A percentile compares a stretch with the other conserved stretches of the same genome.
These are phyloP conservation scores for Heliamphora pulchella DNA, from an alignment of 179 eudicot genomes.

Conservation along the genomic window DNA sequence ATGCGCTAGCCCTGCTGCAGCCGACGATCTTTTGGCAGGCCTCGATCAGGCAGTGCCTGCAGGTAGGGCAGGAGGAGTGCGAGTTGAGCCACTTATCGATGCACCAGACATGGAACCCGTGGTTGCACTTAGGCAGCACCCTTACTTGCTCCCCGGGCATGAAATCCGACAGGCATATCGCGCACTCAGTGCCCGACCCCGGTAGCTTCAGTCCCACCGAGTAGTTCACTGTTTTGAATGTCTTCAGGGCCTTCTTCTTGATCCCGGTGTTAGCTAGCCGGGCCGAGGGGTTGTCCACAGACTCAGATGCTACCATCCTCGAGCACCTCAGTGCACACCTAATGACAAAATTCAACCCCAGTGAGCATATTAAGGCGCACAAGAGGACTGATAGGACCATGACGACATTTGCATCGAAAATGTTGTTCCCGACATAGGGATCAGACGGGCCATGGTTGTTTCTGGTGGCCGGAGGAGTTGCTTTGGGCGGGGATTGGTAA, in stretches of 20 bases:
- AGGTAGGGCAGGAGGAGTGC: slow-evolving; percentile 54
- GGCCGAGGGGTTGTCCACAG: slow-evolving; percentile 24
- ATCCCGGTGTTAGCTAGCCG: slow-evolving; percentile 59
- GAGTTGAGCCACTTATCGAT: slow-evolving; percentile 48
- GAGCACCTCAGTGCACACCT: slow-evolving; percentile 78
- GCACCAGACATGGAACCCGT: slow-evolving; percentile 45
- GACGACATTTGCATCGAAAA: slow-evolving; percentile 74
- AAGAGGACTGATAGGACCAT: slow-evolving; percentile 86
- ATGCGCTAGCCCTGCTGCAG: neutral
- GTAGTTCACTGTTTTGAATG: slow-evolving; percentile 57
- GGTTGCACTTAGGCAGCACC: slow-evolving; percentile 47
- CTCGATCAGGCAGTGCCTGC: slow-evolving; percentile 42
- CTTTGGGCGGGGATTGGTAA: slow-evolving; percentile 15
- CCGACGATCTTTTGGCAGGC: slow-evolving; percentile 35
- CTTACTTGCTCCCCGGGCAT: slow-evolving; percentile 27
- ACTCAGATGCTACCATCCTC: slow-evolving; percentile 29
- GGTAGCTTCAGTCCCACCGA: slow-evolving; percentile 33
- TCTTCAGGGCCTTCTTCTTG: slow-evolving; percentile 70
- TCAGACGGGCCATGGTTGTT: slow-evolving; percentile 26
- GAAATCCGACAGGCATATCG: slow-evolving; percentile 44
- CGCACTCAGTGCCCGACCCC: slow-evolving; percentile 40
- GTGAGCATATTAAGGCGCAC: slow-evolving; percentile 78
- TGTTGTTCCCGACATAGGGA: slow-evolving; percentile 30
- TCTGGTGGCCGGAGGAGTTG: slow-evolving; percentile 23
- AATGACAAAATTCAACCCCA: slow-evolving; percentile 64